Percentiles rank a stretch among this genome's conserved stretches.
Conservation (phyloP, 805 yeast species). For the Candida montana region DNA sequence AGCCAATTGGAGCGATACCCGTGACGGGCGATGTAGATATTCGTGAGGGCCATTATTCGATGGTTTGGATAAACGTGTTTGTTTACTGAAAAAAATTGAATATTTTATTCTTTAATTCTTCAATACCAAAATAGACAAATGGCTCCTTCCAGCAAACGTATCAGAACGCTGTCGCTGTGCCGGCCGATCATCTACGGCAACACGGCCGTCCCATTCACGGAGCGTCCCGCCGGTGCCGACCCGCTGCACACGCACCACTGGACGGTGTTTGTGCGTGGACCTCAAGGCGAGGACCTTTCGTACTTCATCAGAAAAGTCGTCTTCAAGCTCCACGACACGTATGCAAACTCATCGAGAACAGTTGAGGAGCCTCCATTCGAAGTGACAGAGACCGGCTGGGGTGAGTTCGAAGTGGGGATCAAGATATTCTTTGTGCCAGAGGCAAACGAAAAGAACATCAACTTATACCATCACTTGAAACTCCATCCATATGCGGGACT, state of each 20-base stretch:
- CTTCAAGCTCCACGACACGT: conserved; percentile 93
- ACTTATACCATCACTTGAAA: conserved; percentile 82
- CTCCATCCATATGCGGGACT: conserved; percentile 72
- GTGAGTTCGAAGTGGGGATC: conserved; percentile 91
- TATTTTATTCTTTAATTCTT: too few relatives aligned
- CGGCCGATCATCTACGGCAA: conserved; percentile 83
- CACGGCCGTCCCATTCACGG: conserved; percentile 62
- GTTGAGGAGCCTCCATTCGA: conserved; percentile 90
- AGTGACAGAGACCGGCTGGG: conserved; percentile 98
- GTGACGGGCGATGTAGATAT: conserved; percentile 73
- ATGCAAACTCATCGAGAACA: conserved; percentile 78
- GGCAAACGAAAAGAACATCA: conserved; percentile 81
- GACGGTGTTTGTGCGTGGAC: conserved; percentile 88
- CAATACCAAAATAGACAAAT: too few relatives aligned
- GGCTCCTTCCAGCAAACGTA: conserved; percentile 17
- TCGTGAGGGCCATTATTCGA: conserved; percentile 49
- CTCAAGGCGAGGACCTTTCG: conserved; percentile 71
- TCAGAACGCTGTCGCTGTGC: conserved; percentile 57
- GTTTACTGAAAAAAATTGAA: neutral
- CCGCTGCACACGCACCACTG: conserved; percentile 91
- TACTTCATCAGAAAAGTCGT: conserved; percentile 85
- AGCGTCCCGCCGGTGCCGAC: conserved; percentile 59
- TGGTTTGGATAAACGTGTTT: too few relatives aligned
- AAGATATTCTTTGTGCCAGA: conserved; percentile 84
- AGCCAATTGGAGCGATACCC: conserved; percentile 90